Base-by-base conservation (phyloP, 768 basidiomycete species). In the Pulveroboletus frians region DNA sequence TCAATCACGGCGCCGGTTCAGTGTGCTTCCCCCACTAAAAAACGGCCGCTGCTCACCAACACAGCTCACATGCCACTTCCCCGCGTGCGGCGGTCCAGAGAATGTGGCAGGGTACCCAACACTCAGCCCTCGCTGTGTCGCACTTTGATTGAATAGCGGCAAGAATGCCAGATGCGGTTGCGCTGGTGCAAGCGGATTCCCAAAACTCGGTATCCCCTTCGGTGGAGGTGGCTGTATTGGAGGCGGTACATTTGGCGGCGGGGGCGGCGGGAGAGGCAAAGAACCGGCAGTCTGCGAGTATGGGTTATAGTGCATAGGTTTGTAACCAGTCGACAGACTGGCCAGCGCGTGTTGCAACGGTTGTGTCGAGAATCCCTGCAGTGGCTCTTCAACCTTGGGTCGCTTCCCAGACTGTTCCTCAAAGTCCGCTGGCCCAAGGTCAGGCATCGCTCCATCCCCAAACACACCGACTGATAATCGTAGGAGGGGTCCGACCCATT, bases 121-220 rank as follows among this genome's bases (percentile, higher is more conserved):
- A 18, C 66, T 70, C 50, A 86, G 71, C 39, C 83, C 75, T 35
- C 85, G 78, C 56, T 87, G 85, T 39, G 72, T 67, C 38, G 84
- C 84, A 3, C 78, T 80, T 67, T 88, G 83, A 63, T 88, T 88
- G 67, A 89, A 88, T 27, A 84, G 60, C 0, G 86, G 81, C 34
- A 89, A 67, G 64, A 84, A 86, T 13, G 85, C 79, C 15, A 79
- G 63, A 44, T 73, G 69, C 3, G 81, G 82, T 58, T 79, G 79
- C n/a, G 81, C 83, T 14, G 83, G 81, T 23, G 81, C 72, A 43
- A 83, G 60, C 27, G 84, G 81, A 63, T 85, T 87, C 11, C 73
- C 62, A 32, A 69, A 58, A 23, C 47, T 64, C 8, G 66, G 63
- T 35, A 59, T 42, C 50, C 60, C 52, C 61, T 61, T 51, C 47